A percentile compares a stretch with the other conserved stretches of the same genome.
These are phyloP conservation scores for Psophocarpus tetragonolobus DNA, from an alignment of 306 rosid species.

Conservation along the genomic window DNA sequence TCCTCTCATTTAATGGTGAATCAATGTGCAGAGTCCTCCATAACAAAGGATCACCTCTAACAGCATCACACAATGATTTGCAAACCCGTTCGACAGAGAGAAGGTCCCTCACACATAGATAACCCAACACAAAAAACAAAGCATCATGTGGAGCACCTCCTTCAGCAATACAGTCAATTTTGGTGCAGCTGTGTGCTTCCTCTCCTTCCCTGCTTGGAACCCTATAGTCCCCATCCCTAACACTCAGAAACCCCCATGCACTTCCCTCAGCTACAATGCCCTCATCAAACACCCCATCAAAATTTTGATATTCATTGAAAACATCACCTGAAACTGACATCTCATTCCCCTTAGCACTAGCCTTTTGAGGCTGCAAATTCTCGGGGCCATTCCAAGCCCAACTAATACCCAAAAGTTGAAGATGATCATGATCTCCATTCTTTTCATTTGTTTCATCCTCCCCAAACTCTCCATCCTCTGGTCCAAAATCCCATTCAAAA, in stretches of 20 bases:
- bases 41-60: slow-evolving; percentile 55
- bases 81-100: slow-evolving; percentile 63
- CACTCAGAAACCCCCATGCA: slow-evolving; percentile 31
- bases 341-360: slow-evolving; percentile 26
- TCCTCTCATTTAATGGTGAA: slow-evolving; percentile 45
- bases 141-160: slow-evolving; percentile 66
- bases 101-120: slow-evolving; percentile 64
- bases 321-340: slow-evolving; percentile 36
- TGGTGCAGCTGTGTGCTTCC: slow-evolving; percentile 23
- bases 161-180: slow-evolving; percentile 16
- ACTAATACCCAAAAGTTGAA: slow-evolving; percentile 47
- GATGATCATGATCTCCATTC: slow-evolving; percentile 35
- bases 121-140: slow-evolving; percentile 50
- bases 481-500: slow-evolving; percentile 40
- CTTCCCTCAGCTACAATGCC: slow-evolving; percentile 30
- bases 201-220: slow-evolving; percentile 26
- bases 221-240: slow-evolving; percentile 15
- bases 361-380: slow-evolving; percentile 34
- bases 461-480: slow-evolving; percentile 36
- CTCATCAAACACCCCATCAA: slow-evolving; percentile 19
- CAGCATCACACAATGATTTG: slow-evolving; percentile 47
- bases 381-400: slow-evolving; percentile 48
- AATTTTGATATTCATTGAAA: slow-evolving; percentile 33
- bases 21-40: slow-evolving; percentile 62
- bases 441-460: slow-evolving; percentile 36